Evolutionary conservation across 2,329 filamentous ascomycete genomes (phyloP).

Genomic region (Graphilbum fragrans): DNA sequence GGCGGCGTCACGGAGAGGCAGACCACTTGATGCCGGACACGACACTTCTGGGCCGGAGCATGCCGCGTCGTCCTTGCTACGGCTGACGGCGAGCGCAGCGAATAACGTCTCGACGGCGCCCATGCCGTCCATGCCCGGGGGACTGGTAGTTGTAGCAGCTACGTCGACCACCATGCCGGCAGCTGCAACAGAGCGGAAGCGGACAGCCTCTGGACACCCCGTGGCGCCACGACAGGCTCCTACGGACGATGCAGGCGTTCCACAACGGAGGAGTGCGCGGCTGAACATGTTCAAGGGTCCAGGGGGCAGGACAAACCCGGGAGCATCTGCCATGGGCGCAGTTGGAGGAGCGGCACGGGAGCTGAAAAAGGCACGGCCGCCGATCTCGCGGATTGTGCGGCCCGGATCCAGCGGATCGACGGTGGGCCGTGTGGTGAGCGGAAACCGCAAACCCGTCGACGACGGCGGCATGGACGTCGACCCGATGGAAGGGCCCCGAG

Average conservation of each 20-base stretch:
- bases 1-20: constrained; percentile 25
- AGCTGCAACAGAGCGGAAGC: constrained; percentile 53
- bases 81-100: constrained; percentile 14
- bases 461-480: constrained; percentile 60
- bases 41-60: constrained; percentile 23
- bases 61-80: constrained; percentile 19
- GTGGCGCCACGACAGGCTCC: constrained; percentile 38
- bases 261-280: constrained; percentile 59
- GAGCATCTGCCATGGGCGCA: constrained; percentile 42
- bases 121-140: not conserved
- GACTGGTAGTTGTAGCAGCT: not conserved
- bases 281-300: constrained; percentile 59
- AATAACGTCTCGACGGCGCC: constrained; percentile 4
- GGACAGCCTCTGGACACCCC: constrained; percentile 80
- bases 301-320: constrained; percentile 49
- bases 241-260: constrained; percentile 47
- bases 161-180: not conserved
- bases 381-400: constrained; percentile 53
- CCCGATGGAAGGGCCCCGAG: constrained; percentile 39
- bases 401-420: constrained; percentile 53
- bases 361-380: constrained; percentile 73
- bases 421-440: constrained; percentile 79
- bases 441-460: constrained; percentile 66
- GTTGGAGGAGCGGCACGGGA: constrained; percentile 60
- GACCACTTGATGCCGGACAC: constrained; percentile 22